Evolutionary conservation across 2,329 filamentous ascomycete species (phyloP).

Genomic region (Apiospora hydei): DNA sequence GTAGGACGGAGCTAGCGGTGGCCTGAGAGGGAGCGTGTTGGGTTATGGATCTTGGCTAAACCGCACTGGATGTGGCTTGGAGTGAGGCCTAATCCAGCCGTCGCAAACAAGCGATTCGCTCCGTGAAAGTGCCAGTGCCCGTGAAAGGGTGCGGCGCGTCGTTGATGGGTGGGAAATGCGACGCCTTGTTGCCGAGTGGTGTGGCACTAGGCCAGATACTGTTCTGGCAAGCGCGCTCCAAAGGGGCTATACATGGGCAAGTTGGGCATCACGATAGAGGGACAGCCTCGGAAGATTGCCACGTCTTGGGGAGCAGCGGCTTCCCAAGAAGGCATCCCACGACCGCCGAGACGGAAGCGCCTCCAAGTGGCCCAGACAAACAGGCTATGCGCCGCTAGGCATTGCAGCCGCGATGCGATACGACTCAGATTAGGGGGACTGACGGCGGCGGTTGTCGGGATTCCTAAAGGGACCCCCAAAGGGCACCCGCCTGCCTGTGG

Average conservation of each 20-base stretch:
- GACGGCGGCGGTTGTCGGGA: background rate
- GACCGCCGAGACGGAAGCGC: background rate
- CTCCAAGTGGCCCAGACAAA: constrained; percentile 11
- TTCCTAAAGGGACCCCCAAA: background rate
- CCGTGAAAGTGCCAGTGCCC: background rate
- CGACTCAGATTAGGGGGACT: background rate
- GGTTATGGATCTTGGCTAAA: background rate
- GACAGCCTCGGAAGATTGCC: constrained; percentile 2
- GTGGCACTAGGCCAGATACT: background rate
- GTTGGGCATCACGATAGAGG: constrained; percentile 20
- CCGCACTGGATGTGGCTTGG: background rate
- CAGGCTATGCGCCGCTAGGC: constrained; percentile 16
- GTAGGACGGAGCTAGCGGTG: background rate
- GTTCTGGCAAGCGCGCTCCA: constrained; percentile 16
- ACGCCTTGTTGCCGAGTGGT: background rate
- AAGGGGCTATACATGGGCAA: background rate
- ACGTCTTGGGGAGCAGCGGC: constrained; percentile 3
- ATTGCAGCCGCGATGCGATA: constrained; percentile 7
- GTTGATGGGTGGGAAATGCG: background rate
- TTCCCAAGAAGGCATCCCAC: constrained; percentile 14
- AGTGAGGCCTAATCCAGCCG: background rate
- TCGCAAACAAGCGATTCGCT: background rate
- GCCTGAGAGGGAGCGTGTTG: background rate
- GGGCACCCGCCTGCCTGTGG: background rate
- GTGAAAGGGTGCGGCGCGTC: background rate